A percentile compares a stretch with the other conserved stretches of the same genome.
Conservation (phyloP, 2,329 filamentous ascomycete genomes). For the Cercospora sp. region DNA sequence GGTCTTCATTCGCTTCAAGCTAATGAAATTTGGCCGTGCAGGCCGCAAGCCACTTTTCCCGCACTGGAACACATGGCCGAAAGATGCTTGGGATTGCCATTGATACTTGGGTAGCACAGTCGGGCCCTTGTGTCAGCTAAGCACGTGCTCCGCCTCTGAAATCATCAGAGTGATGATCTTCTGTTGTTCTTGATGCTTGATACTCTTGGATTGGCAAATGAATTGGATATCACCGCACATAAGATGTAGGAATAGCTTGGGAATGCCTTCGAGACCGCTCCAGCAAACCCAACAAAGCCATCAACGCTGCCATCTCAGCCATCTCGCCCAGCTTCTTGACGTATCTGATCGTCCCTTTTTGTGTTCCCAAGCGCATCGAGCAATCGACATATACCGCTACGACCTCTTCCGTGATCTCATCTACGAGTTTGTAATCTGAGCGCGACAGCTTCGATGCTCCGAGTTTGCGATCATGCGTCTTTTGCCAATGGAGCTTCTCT, state of each 20-base stretch:
- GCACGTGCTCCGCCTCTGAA: too few species aligned
- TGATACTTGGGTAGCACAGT: too few species aligned
- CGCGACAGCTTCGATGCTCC: conserved; percentile 19
- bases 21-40: too few species aligned
- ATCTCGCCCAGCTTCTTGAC: conserved; percentile 11
- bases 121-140: too few species aligned
- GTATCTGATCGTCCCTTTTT: conserved; percentile 21
- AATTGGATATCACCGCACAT: neutral
- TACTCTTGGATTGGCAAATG: too few species aligned
- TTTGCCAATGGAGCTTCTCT: conserved; percentile 21
- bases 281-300: conserved; percentile 20
- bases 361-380: conserved; percentile 5
- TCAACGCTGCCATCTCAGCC: conserved; percentile 22
- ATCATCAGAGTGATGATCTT: too few species aligned
- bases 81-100: too few species aligned
- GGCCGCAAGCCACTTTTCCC: too few species aligned
- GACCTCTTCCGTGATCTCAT: conserved; percentile 20
- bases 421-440: conserved; percentile 24
- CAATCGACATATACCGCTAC: conserved; percentile 25
- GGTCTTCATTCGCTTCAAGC: too few species aligned
- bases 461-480: conserved; percentile 21
- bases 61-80: too few species aligned
- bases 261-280: conserved; percentile 19
- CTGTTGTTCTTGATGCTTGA: too few species aligned
- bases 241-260: neutral